Evolutionary conservation across 2,329 filamentous ascomycete species (phyloP).

Genomic region (Aspergillus viridinutans): DNA sequence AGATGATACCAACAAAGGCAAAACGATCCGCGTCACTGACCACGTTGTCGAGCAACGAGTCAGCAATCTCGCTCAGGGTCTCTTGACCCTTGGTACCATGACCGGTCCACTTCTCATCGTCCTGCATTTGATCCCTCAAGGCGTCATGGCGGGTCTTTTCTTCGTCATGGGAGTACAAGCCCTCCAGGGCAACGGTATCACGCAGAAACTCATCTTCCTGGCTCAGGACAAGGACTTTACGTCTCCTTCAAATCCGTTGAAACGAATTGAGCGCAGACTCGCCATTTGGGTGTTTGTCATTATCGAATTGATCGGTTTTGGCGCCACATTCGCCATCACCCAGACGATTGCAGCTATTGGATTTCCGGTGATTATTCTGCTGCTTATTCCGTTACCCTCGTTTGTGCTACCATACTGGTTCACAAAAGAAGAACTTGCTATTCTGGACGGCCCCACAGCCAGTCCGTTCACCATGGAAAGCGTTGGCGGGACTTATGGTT

Average conservation of each 20-base stretch:
- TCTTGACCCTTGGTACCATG: constrained; percentile 76
- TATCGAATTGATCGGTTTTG: constrained; percentile 67
- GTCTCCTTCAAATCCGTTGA: constrained; percentile 54
- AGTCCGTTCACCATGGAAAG: constrained; percentile 73
- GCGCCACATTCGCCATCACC: constrained; percentile 75
- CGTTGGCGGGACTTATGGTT: constrained; percentile 60
- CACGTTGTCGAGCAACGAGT: constrained; percentile 66
- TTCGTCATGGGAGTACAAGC: constrained; percentile 82
- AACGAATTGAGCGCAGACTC: constrained; percentile 54
- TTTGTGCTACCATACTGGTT: constrained; percentile 62
- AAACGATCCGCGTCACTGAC: constrained; percentile 58
- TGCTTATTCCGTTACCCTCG: constrained; percentile 63
- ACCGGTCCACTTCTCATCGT: constrained; percentile 68
- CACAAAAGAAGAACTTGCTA: constrained; percentile 54
- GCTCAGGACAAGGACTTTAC: constrained; percentile 62
- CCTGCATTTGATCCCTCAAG: constrained; percentile 72
- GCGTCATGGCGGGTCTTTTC: constrained; percentile 74
- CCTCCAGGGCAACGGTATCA: constrained; percentile 72
- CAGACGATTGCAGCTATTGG: constrained; percentile 79
- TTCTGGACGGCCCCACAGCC: constrained; percentile 70
- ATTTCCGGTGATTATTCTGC: constrained; percentile 70
- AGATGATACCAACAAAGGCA: constrained; percentile 58
- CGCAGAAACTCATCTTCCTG: constrained; percentile 68
- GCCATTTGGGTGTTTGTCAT: constrained; percentile 69
- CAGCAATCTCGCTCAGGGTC: constrained; percentile 72